Evolutionary conservation across 257 asterid species (phyloP), one percentile per base, ranked within the genome.

Genomic region (Ophiorrhiza pumila): DNA sequence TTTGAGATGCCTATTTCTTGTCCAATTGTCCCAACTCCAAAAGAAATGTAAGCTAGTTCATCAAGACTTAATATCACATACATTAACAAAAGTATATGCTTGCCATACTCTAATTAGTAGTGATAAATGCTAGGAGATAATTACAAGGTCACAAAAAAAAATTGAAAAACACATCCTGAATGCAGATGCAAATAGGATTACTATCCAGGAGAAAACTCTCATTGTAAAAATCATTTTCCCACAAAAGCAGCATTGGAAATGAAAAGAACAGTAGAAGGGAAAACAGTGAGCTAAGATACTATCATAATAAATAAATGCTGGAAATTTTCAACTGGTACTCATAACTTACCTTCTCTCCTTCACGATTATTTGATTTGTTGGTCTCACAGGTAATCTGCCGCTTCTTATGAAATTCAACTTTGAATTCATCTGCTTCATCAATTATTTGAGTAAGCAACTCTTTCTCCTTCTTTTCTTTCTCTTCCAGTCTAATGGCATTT

Each of bases 391-490:
- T 56, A 58, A 76, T 59, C 83, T 82, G 85, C 80, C 85, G 77
- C 92, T 92, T 90, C 82, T 74, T 81, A 77, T 87, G 82, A 80
- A 86, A 88, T 25, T 86, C 95, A 76, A 82, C 80, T 84, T 88
- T 92, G 86, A 78, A 92, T 62, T 80, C 85, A 2, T 87, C 95
- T 23, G 98, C 98, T 81, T 85, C 90, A 29, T 71, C 83, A 68
- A 89, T 62, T 69, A 92, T 90, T 81, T 81, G 87, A 80, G 77
- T 79, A 85, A 90, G 65, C 65, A 84, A 47, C 61, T 83, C 89
- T 77, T 83, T 92, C 85, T 92, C 97, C 68, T 74, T 80, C 79
- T 74, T 88, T 84, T 90, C 98, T 61, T 92, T 90, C 89, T 85
- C 88, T 87, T 86, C 98, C 56, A 90, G 78, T 45, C 89, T 83